Evolutionary conservation across 345 rosid species (phyloP), one percentile per base, ranked within the genome.

Genomic region (Luvunga scandens): DNA sequence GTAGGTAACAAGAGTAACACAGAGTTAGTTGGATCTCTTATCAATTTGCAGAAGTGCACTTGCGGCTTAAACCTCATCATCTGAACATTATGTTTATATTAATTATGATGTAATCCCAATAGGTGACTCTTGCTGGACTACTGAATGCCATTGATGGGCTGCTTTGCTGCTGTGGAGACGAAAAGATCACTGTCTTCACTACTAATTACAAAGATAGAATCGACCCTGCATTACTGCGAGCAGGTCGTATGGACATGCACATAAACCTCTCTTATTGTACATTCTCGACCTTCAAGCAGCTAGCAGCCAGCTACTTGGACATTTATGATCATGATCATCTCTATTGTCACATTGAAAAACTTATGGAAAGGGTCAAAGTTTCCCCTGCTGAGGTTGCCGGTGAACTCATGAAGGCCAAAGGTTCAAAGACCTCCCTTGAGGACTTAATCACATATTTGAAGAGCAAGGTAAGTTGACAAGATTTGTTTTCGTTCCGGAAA

Each of bases 221-320:
- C 2, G 91, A 86, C 39, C 84, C 86, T 12, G 87, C 91, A 0
- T 60, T 87, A 74, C 66, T 84, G n/a, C 77, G 89, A 78, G 79
- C 87, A 1, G 89, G 89, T 1, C 89, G 85, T 0, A 87, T 87
- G 87, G 89, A 87, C 64, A 65, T 70, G 77, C 89, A 87, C 76
- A 79, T 86, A 45, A 36, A 72, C 72, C 48, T 86, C 30, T 80
- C 84, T 1, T 86, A 86, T 19, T 84, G 89, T 77, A 84, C 89
- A 30, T 75, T 75, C 69, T 86, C 87, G 13, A 79, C 77, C 30
- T 83, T 86, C 81, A 86, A 83, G 86, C 87, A 82, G 75, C 84
- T 84, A 2, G 87, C 83, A n/a, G 64, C 71, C 12, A 86, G 36
- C 66, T 84, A 84, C 80, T 73, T 81, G 66, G 84, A 76, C 7